Conservation (phyloP, 202 grass and related monocot species). For the Musa balbisiana region DNA sequence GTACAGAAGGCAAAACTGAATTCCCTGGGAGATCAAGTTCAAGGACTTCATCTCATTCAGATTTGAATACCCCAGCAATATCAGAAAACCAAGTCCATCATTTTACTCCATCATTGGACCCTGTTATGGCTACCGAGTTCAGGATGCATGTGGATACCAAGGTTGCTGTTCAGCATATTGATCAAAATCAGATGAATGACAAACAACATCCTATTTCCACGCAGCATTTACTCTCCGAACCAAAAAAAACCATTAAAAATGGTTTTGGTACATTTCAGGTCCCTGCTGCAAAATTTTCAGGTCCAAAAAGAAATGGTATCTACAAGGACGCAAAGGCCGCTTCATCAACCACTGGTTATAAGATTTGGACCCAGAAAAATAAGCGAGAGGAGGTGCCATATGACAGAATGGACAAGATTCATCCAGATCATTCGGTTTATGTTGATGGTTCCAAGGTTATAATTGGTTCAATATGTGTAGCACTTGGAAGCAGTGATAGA, state of each 20-base stretch:
- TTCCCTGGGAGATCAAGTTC: conserved; percentile 23
- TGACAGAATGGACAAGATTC: conserved; percentile 18
- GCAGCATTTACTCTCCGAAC: conserved; percentile 1
- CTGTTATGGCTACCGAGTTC: conserved; percentile 18
- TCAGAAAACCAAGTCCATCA: background rate
- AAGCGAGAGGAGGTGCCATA: conserved; percentile 29
- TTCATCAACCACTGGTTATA: conserved; percentile 25
- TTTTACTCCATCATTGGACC: conserved; percentile 10
- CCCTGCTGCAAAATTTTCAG: conserved; percentile 22
- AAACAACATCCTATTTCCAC: conserved; percentile 10
- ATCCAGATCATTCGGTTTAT: conserved; percentile 14
- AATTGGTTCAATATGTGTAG: conserved; percentile 80
- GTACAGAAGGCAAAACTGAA: background rate
- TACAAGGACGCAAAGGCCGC: conserved; percentile 34
- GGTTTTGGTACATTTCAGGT: background rate
- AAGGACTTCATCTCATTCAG: conserved; percentile 33
- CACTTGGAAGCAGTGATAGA: conserved; percentile 33
- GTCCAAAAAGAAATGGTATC: conserved; percentile 20
- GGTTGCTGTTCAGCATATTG: conserved; percentile 16
- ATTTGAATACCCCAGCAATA: conserved; percentile 27
- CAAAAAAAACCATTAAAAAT: conserved; percentile 24
- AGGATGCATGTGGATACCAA: conserved; percentile 14
- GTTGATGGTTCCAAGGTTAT: conserved; percentile 43
- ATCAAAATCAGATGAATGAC: conserved; percentile 14
- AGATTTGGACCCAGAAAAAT: conserved; percentile 39